phyloP scores from a whole-genome alignment of 805 yeast genomes.

The Teunomyces atbi region DNA sequence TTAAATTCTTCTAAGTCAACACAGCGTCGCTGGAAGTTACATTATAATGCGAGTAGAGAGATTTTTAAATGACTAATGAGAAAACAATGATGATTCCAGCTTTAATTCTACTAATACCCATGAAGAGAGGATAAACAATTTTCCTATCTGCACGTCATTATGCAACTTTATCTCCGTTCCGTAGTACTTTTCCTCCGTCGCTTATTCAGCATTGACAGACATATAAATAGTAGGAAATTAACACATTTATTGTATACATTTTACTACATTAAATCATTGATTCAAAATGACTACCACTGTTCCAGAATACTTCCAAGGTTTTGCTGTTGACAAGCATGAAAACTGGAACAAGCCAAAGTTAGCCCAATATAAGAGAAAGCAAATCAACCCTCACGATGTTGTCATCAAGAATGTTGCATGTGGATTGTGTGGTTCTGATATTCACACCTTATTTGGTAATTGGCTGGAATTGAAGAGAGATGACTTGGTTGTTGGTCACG shows the following conservation, averaged over 20 bases:
- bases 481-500: slow-evolving; percentile 46
- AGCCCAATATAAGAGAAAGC: slow-evolving; percentile 49
- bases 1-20: too few relatives aligned
- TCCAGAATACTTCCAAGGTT: slow-evolving; percentile 59
- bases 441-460: slow-evolving; percentile 50
- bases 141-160: neutral
- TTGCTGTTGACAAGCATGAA: slow-evolving; percentile 48
- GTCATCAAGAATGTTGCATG: slow-evolving; percentile 16
- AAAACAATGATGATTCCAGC: neutral
- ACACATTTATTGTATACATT: neutral
- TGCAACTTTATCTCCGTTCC: neutral
- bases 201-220: neutral
- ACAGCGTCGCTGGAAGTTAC: too few relatives aligned
- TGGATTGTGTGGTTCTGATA: slow-evolving; percentile 62
- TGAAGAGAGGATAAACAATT: neutral
- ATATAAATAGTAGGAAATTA: neutral
- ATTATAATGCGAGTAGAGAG: too few relatives aligned
- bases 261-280: neutral
- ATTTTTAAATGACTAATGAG: too few relatives aligned
- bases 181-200: neutral
- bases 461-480: slow-evolving; percentile 46
- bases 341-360: slow-evolving; percentile 58
- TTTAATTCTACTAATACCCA: too few relatives aligned
- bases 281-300: neutral
- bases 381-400: slow-evolving; percentile 17